These are phyloP conservation scores for Amoebophrya sp. DNA, from an alignment of 169 alveolate genomes.

Conservation along the genomic window DNA sequence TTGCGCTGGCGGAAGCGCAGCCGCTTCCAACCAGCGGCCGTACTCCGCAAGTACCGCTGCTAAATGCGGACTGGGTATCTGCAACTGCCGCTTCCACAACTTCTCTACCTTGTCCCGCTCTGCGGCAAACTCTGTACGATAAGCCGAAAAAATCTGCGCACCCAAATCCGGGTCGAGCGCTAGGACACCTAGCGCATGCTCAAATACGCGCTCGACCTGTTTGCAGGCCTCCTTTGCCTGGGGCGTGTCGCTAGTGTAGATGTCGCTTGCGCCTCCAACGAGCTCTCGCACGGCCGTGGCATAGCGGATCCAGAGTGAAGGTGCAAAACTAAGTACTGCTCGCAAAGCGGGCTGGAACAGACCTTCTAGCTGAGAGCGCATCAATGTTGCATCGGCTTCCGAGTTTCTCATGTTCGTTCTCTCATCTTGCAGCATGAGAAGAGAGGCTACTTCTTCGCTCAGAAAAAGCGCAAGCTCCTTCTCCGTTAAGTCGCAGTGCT, in stretches of 20 bases:
- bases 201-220: neutral
- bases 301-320: neutral
- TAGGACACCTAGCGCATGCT: neutral
- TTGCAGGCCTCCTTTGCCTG: neutral
- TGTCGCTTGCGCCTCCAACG: too few species aligned
- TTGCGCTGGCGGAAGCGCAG: neutral
- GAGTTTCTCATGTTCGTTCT: too few species aligned
- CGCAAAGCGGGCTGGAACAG: neutral
- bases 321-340: neutral
- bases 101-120: neutral
- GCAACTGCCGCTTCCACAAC: constrained; percentile 1
- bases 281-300: too few species aligned
- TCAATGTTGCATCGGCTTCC: too few species aligned
- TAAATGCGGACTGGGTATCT: neutral
- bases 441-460: neutral
- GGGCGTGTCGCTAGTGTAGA: neutral
- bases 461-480: neutral
- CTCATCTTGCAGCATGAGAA: too few species aligned
- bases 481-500: neutral
- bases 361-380: neutral
- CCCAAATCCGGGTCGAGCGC: neutral
- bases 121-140: neutral
- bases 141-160: neutral
- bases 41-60: neutral
- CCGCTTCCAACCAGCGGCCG: too few species aligned